phyloP scores from a whole-genome alignment of 768 basidiomycete species.

The Chalciporus chontae region DNA sequence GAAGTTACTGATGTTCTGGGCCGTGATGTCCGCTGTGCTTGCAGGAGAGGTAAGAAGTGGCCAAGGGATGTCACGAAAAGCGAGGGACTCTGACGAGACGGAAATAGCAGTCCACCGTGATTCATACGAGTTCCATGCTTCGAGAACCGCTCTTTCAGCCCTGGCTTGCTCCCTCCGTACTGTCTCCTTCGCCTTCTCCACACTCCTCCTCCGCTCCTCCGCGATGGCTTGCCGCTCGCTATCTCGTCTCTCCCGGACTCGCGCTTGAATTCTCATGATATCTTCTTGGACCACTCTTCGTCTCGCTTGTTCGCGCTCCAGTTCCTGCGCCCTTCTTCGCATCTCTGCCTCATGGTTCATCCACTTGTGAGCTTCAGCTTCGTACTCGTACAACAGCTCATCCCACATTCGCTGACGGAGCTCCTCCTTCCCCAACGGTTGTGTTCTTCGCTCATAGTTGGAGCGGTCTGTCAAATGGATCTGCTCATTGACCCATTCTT shows the following conservation, averaged over 20 bases:
- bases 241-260: slow-evolving; percentile 48
- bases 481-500: slow-evolving; percentile 64
- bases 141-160: slow-evolving; percentile 42
- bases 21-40: slow-evolving; percentile 46
- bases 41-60: slow-evolving; percentile 47
- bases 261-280: slow-evolving; percentile 49
- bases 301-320: slow-evolving; percentile 42
- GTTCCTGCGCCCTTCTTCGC: slow-evolving; percentile 41
- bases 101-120: slow-evolving; percentile 54
- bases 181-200: slow-evolving; percentile 37
- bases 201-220: slow-evolving; percentile 42
- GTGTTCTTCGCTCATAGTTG: slow-evolving; percentile 23
- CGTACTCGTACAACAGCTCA: slow-evolving; percentile 49
- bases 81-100: slow-evolving; percentile 43
- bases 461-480: slow-evolving; percentile 34
- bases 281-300: slow-evolving; percentile 51
- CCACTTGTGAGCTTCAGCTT: slow-evolving; percentile 50
- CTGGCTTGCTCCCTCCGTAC: slow-evolving; percentile 42
- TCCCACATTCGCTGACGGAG: slow-evolving; percentile 45
- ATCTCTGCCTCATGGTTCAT: slow-evolving; percentile 48
- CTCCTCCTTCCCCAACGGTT: slow-evolving; percentile 27
- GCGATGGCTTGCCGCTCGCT: slow-evolving; percentile 44
- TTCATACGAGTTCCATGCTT: slow-evolving; percentile 67
- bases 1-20: slow-evolving; percentile 54
- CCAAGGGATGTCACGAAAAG: slow-evolving; percentile 71